Base-by-base conservation (phyloP, 169 alveolate genomes). In the Cryptosporidium ryanae region DNA sequence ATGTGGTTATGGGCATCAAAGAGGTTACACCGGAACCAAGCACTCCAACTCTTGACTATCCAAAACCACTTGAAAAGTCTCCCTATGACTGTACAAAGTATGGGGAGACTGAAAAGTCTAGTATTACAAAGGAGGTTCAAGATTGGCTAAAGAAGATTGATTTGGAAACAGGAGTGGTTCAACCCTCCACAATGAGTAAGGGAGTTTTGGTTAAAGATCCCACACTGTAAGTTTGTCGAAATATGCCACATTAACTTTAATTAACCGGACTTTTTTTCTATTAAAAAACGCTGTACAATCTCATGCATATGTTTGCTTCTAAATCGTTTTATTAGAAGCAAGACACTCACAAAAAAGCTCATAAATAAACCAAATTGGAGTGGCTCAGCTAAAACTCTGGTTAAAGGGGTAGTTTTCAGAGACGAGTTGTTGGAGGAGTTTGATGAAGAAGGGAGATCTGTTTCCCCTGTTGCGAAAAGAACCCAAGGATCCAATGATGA, bases 371-470 rank as follows among this genome's bases (percentile, higher is more conserved):
- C 87, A 21, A 76, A 76, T 29, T 76, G 87, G 87, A 76, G 27
- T 0, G 87, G 87, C 6, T 76, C 87, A 18, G 87, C 87, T 7
- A 55, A 15, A 3, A 57, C 34, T 25, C 38, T 76, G 18, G 54
- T 76, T 15, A 59, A 76, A 23, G 61, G 65, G 2, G 76, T 38
- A 0, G 3, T 17, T 8, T 12, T 61, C 15, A 76, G 34, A 48
- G 87, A 76, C 5, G 71, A 59, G 46, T 46, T 76, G 4, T 21
- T 44, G 12, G 46, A 59, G 12, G 32, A 59, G 34, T n/a, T 59
- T 27, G 87, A 76, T 34, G 87, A 76, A 0, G 87, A 76, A 44
- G 87, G 71, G n/a, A 55, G 87, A 18, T 59, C 87, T 0, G 17
- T 68, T 10, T 52, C n/a, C 21, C 65, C 48, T 23, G 57, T 48